A percentile compares a stretch with the other conserved stretches of the same genome.
Conservation (phyloP, 805 yeast genomes). For the Metschnikowia drakensbergensis region DNA sequence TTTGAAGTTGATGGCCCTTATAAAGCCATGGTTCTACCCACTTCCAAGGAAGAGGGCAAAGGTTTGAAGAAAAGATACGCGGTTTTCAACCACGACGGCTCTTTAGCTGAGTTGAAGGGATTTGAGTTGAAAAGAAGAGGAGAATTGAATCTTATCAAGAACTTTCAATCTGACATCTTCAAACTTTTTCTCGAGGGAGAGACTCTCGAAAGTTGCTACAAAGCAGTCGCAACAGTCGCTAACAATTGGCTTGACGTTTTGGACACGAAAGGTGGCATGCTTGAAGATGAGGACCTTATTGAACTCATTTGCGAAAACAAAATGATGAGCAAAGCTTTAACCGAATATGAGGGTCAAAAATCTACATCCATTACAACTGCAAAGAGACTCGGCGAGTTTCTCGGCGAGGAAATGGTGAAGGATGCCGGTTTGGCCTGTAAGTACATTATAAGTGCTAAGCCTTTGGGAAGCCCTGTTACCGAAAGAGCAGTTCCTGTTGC, state of each 20-base stretch:
- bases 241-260: conserved; percentile 94
- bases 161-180: conserved; percentile 92
- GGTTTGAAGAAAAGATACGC: conserved; percentile 96
- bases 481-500: conserved; percentile 97
- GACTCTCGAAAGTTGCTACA: conserved; percentile 74
- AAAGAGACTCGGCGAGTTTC: conserved; percentile 83
- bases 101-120: conserved; percentile 93
- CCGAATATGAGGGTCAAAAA: conserved; percentile 85
- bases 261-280: conserved; percentile 77
- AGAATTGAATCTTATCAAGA: conserved; percentile 86
- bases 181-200: conserved; percentile 85
- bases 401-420: conserved; percentile 94
- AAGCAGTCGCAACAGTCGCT: conserved; percentile 87
- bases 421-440: conserved; percentile 95
- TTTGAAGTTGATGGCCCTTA: conserved; percentile 99
- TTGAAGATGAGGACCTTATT: conserved; percentile 91
- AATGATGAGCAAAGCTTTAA: conserved; percentile 88
- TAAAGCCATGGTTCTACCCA: conserved; percentile 94
- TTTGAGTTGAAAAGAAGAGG: conserved; percentile 97
- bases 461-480: conserved; percentile 83
- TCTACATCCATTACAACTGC: conserved; percentile 97
- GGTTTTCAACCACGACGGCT: conserved; percentile 91
- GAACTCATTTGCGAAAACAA: conserved; percentile 94
- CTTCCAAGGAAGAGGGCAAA: conserved; percentile 96
- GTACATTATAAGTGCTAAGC: conserved; percentile 82